Evolutionary conservation across 345 rosid genomes (phyloP).

Genomic region (Pistacia vera): DNA sequence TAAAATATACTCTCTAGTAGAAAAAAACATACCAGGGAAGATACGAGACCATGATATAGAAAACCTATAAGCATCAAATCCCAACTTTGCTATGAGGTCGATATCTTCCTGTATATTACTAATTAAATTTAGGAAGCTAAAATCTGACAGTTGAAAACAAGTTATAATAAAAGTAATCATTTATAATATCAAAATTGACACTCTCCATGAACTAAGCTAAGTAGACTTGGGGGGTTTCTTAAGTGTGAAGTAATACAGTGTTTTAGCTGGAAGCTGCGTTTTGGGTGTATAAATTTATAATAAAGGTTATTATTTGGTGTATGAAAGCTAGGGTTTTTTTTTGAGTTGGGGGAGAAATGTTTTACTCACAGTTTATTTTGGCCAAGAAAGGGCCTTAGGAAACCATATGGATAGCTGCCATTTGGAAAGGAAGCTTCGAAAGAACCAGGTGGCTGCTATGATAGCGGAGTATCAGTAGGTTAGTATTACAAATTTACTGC

Average conservation of each 20-base stretch:
- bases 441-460: slow-evolving; percentile 99
- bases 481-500: slow-evolving; percentile 30
- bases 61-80: slow-evolving; percentile 86
- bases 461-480: slow-evolving; percentile 98
- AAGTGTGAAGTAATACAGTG: too few relatives aligned
- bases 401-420: slow-evolving; percentile 99
- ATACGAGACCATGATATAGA: slow-evolving; percentile 96
- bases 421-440: slow-evolving; percentile 98
- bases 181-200: background rate
- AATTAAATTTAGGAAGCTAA: slow-evolving; percentile 5
- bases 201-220: too few relatives aligned
- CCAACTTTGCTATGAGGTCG: slow-evolving; percentile 64
- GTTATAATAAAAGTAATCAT: background rate
- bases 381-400: slow-evolving; percentile 99
- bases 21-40: slow-evolving; percentile 62
- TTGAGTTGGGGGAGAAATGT: background rate
- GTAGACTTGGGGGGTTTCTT: too few relatives aligned
- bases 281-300: too few relatives aligned
- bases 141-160: slow-evolving; percentile 10
- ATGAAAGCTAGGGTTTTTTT: too few relatives aligned
- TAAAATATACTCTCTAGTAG: background rate
- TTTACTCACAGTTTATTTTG: slow-evolving; percentile 98
- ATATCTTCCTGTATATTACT: slow-evolving; percentile 73
- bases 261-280: too few relatives aligned
- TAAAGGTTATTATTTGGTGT: too few relatives aligned